Conservation (phyloP, 129 eudicot genomes). For the Tanacetum coccineum region DNA sequence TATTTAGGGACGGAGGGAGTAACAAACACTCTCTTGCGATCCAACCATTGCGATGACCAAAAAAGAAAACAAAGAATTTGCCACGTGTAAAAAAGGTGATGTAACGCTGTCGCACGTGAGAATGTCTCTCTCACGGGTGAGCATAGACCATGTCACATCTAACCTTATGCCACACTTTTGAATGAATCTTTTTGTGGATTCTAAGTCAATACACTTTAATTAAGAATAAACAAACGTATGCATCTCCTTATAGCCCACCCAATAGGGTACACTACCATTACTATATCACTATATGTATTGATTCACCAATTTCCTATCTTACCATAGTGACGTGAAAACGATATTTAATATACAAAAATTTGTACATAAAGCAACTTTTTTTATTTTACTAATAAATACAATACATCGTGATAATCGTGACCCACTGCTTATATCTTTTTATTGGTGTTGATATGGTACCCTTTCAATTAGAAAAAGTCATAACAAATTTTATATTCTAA, state of each 20-base stretch:
- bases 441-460: not conserved
- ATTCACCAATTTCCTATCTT: slow-evolving; percentile 27
- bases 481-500: not conserved
- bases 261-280: slow-evolving; percentile 11
- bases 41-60: no score
- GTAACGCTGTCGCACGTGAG: no score
- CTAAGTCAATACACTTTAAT: not conserved
- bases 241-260: not conserved
- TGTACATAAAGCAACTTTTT: not conserved
- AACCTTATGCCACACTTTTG: no score
- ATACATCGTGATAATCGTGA: slow-evolving; percentile 21
- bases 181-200: no score
- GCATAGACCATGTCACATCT: no score
- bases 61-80: no score
- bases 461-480: not conserved
- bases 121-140: no score
- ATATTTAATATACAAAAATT: slow-evolving; percentile 10
- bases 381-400: not conserved
- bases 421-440: slow-evolving; percentile 6
- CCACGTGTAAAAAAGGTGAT: no score
- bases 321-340: slow-evolving; percentile 29
- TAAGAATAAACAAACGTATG: not conserved
- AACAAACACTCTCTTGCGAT: no score
- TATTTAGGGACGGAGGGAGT: no score
- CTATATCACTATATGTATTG: slow-evolving; percentile 22